Conservation (phyloP, 2,329 filamentous ascomycete genomes). For the Penicillium sp. region DNA sequence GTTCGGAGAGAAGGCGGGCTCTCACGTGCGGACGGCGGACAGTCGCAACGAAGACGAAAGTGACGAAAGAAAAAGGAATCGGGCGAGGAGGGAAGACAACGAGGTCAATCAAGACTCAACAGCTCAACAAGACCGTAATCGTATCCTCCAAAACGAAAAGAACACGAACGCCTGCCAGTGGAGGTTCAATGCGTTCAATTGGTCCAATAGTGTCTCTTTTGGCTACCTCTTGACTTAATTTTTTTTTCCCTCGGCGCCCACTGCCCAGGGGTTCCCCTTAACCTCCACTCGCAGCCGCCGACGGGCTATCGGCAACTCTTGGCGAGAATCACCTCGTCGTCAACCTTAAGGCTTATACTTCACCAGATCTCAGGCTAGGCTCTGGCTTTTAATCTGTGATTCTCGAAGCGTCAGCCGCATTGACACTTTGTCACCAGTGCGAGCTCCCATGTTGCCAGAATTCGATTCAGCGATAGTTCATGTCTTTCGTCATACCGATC, state of each 20-base stretch:
- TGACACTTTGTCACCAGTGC: neutral
- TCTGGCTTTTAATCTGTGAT: neutral
- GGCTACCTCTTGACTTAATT: neutral
- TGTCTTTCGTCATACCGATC: neutral
- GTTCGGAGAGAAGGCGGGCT: slow-evolving; percentile 1
- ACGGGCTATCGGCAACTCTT: neutral
- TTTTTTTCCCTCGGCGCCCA: too few species aligned
- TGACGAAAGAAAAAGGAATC: neutral
- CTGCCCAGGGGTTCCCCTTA: neutral
- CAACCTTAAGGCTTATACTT: neutral
- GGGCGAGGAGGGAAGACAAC: neutral
- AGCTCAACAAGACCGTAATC: too few species aligned
- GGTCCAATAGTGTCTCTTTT: slow-evolving; percentile 2
- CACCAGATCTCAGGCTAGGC: neutral
- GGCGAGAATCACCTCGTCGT: neutral
- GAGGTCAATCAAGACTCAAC: neutral
- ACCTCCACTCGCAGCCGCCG: neutral
- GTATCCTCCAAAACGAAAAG: neutral
- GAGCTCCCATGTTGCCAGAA: neutral
- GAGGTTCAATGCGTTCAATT: neutral
- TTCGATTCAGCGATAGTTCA: neutral
- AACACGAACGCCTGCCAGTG: neutral
- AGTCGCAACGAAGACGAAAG: neutral
- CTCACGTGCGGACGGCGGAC: neutral
- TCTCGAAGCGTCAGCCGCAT: neutral